Evolutionary conservation across 2,329 filamentous ascomycete species (phyloP).

Genomic region (Penicillium sp.): DNA sequence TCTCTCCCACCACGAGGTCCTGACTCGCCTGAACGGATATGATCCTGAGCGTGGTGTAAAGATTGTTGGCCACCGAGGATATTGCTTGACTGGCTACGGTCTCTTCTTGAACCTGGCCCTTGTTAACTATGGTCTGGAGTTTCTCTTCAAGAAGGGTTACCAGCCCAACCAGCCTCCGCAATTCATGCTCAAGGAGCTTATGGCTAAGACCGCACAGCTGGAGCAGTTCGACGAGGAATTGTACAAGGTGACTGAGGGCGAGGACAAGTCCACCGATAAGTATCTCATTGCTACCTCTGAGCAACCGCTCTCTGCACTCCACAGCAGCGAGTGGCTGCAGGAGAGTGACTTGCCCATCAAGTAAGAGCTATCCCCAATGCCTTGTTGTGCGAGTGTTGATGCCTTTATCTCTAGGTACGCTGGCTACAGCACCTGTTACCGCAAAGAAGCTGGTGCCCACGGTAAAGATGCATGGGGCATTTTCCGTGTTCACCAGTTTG

Average conservation of each 20-base stretch:
- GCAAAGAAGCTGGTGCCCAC: slow-evolving; percentile 90
- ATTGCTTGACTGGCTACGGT: slow-evolving; percentile 87
- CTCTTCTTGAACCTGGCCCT: slow-evolving; percentile 90
- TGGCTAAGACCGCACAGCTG: slow-evolving; percentile 97
- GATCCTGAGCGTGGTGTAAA: slow-evolving; percentile 92
- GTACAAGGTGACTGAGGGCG: slow-evolving; percentile 88
- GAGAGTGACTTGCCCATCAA: slow-evolving; percentile 85
- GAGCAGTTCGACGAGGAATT: slow-evolving; percentile 97
- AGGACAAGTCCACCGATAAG: slow-evolving; percentile 86
- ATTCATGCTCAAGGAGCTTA: slow-evolving; percentile 92
- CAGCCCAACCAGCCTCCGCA: slow-evolving; percentile 82
- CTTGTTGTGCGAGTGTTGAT: slow-evolving; percentile 1
- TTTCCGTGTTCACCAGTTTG: slow-evolving; percentile 97
- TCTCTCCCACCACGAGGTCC: slow-evolving; percentile 93
- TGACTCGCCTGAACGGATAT: slow-evolving; percentile 83
- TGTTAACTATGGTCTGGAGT: slow-evolving; percentile 92
- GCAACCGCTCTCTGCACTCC: slow-evolving; percentile 89
- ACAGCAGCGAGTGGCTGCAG: slow-evolving; percentile 90
- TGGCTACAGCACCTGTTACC: slow-evolving; percentile 92
- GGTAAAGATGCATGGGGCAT: slow-evolving; percentile 96
- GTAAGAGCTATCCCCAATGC: slow-evolving; percentile 41
- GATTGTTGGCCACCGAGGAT: slow-evolving; percentile 90
- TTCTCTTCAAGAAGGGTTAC: slow-evolving; percentile 78
- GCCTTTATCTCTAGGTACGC: slow-evolving; percentile 57
- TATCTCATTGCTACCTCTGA: slow-evolving; percentile 82